Conservation (phyloP, 176 grass and related monocot genomes). For the Aechmea fasciata region DNA sequence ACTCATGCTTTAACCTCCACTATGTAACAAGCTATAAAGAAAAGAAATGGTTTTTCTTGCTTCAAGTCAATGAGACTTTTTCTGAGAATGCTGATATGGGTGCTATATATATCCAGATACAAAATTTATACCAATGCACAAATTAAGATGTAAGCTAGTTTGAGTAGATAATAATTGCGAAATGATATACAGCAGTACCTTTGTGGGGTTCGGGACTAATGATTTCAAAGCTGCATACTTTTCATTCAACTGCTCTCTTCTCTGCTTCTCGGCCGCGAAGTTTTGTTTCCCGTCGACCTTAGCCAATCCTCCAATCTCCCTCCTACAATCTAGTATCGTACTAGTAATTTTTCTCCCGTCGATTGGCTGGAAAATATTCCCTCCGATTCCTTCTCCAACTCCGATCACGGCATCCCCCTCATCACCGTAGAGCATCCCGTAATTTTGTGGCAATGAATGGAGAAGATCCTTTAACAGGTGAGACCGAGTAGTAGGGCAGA, state of each 20-base stretch:
- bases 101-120: too few relatives aligned
- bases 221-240: slow-evolving; percentile 70
- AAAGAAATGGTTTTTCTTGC: too few relatives aligned
- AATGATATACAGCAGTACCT: slow-evolving; percentile 33
- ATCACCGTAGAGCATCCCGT: slow-evolving; percentile 49
- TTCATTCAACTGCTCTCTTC: slow-evolving; percentile 90
- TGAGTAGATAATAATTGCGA: neutral
- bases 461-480: slow-evolving; percentile 60
- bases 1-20: too few relatives aligned
- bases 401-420: slow-evolving; percentile 54
- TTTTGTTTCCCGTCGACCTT: slow-evolving; percentile 62
- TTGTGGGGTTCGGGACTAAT: slow-evolving; percentile 76
- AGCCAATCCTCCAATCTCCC: slow-evolving; percentile 37
- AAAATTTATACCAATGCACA: neutral
- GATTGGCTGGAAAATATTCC: slow-evolving; percentile 57
- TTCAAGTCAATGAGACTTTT: too few relatives aligned
- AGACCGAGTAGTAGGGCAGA: slow-evolving; percentile 42
- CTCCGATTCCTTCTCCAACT: slow-evolving; percentile 27
- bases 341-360: slow-evolving; percentile 44
- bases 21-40: too few relatives aligned
- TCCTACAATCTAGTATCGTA: slow-evolving; percentile 29
- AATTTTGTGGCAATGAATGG: slow-evolving; percentile 57
- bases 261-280: slow-evolving; percentile 87
- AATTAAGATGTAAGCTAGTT: too few relatives aligned
- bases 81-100: too few relatives aligned